Base-by-base conservation (phyloP, 768 basidiomycete genomes). In the Polyporus arcularius region DNA sequence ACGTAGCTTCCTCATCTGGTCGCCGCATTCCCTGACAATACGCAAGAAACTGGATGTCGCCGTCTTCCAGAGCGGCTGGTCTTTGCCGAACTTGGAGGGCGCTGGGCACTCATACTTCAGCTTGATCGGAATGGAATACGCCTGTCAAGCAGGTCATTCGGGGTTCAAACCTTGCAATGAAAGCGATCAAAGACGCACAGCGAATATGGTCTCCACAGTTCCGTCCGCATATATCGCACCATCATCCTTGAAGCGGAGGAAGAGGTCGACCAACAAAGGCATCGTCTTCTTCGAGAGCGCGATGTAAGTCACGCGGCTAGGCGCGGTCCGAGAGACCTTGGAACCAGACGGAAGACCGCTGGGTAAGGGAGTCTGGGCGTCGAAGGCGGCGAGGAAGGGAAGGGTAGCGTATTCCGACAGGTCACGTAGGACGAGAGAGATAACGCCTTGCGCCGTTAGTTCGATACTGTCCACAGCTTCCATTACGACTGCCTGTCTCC, bases 51-150 rank as follows among this genome's bases (percentile, higher is more conserved):
- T 86, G 14, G 80, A 83, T 2, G 90, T 94, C n/a, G 94, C 96
- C 0, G 94, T 95, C 76, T 95, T 96, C 96, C 96, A 98, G 3
- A 99, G 76, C 0, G 96, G 94, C 21, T 74, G 76, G 68, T 96
- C 96, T 55, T 92, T 88, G 2, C 92, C 94, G 69, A 86, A 93
- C 70, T 89, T 94, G 42, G 90, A 94, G 0, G 96, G 84, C 0
- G 90, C 77, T 0, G 96, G 96, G 72, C 96, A 97, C 39, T 96
- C 94, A 64, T 98, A 96, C 74, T 96, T 96, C 64, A 98, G 77
- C 69, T 95, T 94, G 71, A 98, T 86, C 2, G 96, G 95, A 38
- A 96, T 88, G 4, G 91, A 85, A 67, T 92, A 95, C 0, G 94
- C 89, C 91, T 94, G 35, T 45, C 35, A 35, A 35, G 11, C 35